Evolutionary conservation across 1,139 yeast genomes (phyloP), one percentile per base, ranked within the genome.

Genomic region (Yamadazyma atlantica): DNA sequence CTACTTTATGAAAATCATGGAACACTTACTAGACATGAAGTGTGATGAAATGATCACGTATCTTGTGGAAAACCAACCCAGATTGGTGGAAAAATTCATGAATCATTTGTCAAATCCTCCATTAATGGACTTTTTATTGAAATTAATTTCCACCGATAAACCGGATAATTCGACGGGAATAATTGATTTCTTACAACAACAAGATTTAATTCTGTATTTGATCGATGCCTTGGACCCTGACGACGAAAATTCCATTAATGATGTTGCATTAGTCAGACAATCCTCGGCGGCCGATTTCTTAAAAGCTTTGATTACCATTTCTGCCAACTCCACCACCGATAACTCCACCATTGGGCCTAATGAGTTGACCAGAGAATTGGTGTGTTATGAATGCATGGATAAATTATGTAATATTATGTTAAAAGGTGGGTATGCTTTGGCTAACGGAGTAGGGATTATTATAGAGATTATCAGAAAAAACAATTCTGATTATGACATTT

Each of bases 301-400:
- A 35, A 72, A 72, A 45, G 78, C 78, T 1, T 56, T 72, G 26
- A 69, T 72, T 39, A 71, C 78, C 32, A 72, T 72, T n/a, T 66
- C 73, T 3, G 78, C 78, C 27, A 92, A 92, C 56, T 85, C 94
- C 23, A 86, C 90, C 49, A 75, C 82, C 5, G 85, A 79, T 52
- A 86, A 84, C 51, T 85, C 95, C 13, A 86, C 95, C 4, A 89
- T 92, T 49, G 98, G 99, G 1, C 97, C 98, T 7, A 92, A 92
- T 60, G 97, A 92, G 60, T 72, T 92, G 36, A 88, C 96, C 4
- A 73, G 99, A 46, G 92, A 92, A 58, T 73, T 92, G 38, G 97
- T 90, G 9, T 64, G 71, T 1, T 78, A 86, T 36, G 83, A 81
- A 35, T 78, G 80, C 40, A 81, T 88, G 68, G 71, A 82, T 48